Conservation (phyloP, 1,284 basidiomycete genomes). For the Volvariella volvacea region DNA sequence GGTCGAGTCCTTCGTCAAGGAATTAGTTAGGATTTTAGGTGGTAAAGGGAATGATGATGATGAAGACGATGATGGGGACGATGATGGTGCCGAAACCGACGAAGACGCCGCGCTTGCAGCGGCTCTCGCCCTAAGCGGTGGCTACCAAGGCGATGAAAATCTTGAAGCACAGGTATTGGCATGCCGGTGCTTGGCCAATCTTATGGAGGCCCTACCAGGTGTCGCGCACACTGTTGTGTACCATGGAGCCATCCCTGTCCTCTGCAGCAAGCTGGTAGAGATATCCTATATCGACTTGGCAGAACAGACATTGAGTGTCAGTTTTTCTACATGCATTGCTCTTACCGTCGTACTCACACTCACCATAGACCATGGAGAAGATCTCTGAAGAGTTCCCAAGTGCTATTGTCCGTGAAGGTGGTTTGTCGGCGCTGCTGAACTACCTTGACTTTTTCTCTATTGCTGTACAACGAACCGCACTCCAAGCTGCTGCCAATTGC, state of each 20-base stretch:
- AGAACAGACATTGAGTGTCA: conserved; percentile 91
- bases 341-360: conserved; percentile 16
- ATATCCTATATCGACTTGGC: conserved; percentile 96
- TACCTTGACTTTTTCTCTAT: conserved; percentile 97
- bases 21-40: conserved; percentile 88
- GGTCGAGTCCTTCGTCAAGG: conserved; percentile 87
- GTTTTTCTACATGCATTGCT: conserved; percentile 27
- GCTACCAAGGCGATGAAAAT: conserved; percentile 75
- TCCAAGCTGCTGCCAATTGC: conserved; percentile 95
- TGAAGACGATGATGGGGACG: conserved; percentile 55
- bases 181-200: conserved; percentile 89
- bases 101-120: conserved; percentile 84
- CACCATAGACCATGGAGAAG: conserved; percentile 86
- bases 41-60: conserved; percentile 73
- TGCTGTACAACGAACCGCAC: conserved; percentile 89
- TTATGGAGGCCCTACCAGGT: conserved; percentile 95
- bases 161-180: conserved; percentile 90
- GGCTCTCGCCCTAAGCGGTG: conserved; percentile 69
- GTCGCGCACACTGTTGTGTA: conserved; percentile 93
- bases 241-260: conserved; percentile 89
- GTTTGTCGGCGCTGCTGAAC: conserved; percentile 84
- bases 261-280: conserved; percentile 92
- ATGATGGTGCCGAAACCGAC: conserved; percentile 56
- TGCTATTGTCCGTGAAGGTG: conserved; percentile 90
- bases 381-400: conserved; percentile 94